Evolutionary conservation across 768 basidiomycete species (phyloP).

Genomic region (Mycena latifolia): DNA sequence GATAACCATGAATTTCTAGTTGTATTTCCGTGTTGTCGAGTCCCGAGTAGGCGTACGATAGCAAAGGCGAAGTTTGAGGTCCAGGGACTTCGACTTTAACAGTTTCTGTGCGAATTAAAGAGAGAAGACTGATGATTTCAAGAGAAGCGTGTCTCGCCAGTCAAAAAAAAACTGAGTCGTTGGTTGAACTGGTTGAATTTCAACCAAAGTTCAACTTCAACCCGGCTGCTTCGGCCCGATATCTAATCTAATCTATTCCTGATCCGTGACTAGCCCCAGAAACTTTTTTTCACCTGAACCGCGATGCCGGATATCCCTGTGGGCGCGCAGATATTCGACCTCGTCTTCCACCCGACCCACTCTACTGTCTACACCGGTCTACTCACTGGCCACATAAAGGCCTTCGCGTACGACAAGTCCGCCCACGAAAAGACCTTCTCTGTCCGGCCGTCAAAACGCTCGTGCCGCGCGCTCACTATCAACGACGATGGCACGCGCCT

Average conservation of each 20-base stretch:
- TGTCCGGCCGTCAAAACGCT: conserved; percentile 82
- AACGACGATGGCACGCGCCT: conserved; percentile 76
- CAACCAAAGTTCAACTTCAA: too few species aligned
- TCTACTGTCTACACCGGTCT: conserved; percentile 83
- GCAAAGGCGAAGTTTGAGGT: too few species aligned
- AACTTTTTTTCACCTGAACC: background rate
- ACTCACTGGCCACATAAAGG: conserved; percentile 86
- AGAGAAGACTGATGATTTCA: too few species aligned
- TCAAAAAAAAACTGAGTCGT: too few species aligned
- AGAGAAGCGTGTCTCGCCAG: too few species aligned
- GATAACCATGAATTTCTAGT: too few species aligned
- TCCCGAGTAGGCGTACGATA: too few species aligned
- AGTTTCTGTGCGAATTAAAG: too few species aligned
- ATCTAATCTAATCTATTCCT: background rate
- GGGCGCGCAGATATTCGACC: conserved; percentile 88
- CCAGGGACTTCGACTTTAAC: too few species aligned
- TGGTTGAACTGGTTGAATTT: too few species aligned
- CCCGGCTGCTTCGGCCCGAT: too few species aligned
- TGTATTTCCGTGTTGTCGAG: too few species aligned
- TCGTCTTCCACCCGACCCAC: conserved; percentile 85
- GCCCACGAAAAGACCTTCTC: conserved; percentile 68
- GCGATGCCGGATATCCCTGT: conserved; percentile 73
- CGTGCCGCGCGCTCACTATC: conserved; percentile 81
- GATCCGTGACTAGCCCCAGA: background rate
- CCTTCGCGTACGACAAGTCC: conserved; percentile 82